Percentiles rank a stretch among this genome's conserved stretches.
phyloP scores from a whole-genome alignment of 495 filamentous ascomycete species.

The Aspergillus campestris region DNA sequence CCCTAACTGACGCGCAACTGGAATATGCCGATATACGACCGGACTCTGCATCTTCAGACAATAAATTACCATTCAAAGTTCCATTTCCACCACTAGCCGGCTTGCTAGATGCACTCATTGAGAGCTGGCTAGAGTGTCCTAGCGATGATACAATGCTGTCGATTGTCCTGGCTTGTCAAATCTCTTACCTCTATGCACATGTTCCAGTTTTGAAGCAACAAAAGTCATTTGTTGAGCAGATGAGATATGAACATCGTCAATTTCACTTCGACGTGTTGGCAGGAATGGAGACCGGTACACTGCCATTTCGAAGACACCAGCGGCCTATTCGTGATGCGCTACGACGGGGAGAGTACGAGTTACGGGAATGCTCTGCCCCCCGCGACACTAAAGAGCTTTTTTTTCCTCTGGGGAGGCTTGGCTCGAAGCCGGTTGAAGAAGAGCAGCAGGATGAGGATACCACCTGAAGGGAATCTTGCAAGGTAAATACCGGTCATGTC shows the following conservation, averaged over 20 bases:
- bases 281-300: constrained; percentile 3
- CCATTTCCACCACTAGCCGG: neutral
- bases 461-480: no score
- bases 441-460: no score
- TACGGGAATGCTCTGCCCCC: constrained; percentile 4
- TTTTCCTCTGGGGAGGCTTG: neutral
- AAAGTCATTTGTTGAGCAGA: constrained; percentile 1
- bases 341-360: constrained; percentile 1
- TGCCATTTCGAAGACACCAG: constrained; percentile 1
- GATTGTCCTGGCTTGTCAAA: constrained; percentile 1
- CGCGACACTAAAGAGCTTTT: constrained; percentile 2
- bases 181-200: constrained; percentile 8
- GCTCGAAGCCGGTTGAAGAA: no score
- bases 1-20: neutral
- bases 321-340: constrained; percentile 6
- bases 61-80: neutral
- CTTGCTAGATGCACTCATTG: constrained; percentile 6
- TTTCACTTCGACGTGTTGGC: constrained; percentile 8
- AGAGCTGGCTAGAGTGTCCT: constrained; percentile 8
- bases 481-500: no score
- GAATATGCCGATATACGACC: neutral
- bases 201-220: constrained; percentile 1
- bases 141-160: neutral
- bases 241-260: constrained; percentile 7
- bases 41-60: neutral